These are phyloP conservation scores for Ruellia speciosa DNA, from an alignment of 305 asterid species.

Conservation along the genomic window DNA sequence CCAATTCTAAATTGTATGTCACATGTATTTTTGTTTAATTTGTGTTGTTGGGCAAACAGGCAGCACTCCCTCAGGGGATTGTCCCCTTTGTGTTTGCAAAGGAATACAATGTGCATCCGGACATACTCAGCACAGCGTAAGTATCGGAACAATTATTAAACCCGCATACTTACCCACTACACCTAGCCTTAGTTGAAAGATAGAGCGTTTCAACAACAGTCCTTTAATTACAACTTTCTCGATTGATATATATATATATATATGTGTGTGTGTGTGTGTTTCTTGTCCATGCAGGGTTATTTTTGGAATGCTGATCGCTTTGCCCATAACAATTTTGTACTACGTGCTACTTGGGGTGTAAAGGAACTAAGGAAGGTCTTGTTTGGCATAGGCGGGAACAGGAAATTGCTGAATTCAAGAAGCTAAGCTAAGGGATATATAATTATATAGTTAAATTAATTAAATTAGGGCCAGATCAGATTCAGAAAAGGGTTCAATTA, in stretches of 20 bases:
- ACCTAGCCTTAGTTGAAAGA: too few species aligned
- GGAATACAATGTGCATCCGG: slow-evolving; percentile 81
- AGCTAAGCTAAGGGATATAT: slow-evolving; percentile 9
- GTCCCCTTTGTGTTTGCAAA: slow-evolving; percentile 85
- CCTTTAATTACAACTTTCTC: too few species aligned
- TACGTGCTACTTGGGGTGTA: slow-evolving; percentile 74
- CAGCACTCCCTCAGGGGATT: slow-evolving; percentile 87
- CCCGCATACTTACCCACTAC: too few species aligned
- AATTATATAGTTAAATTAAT: slow-evolving; percentile 10
- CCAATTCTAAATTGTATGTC: not conserved
- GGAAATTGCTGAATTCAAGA: slow-evolving; percentile 33
- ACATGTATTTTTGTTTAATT: not conserved
- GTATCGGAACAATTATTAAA: slow-evolving; percentile 10
- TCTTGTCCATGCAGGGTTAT: slow-evolving; percentile 49
- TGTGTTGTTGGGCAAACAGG: slow-evolving; percentile 32
- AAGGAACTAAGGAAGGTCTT: slow-evolving; percentile 23
- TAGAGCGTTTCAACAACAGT: too few species aligned
- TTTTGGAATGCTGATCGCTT: slow-evolving; percentile 75
- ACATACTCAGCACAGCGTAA: slow-evolving; percentile 85
- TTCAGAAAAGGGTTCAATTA: slow-evolving; percentile 16
- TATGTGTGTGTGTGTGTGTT: not conserved
- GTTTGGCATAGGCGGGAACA: slow-evolving; percentile 18
- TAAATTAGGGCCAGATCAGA: not conserved
- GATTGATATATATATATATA: too few species aligned
- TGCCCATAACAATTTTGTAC: slow-evolving; percentile 72